A percentile compares a stretch with the other conserved stretches of the same genome.
Evolutionary conservation across 495 filamentous ascomycete species (phyloP).

Genomic region (Aspergillus olivimuriae): DNA sequence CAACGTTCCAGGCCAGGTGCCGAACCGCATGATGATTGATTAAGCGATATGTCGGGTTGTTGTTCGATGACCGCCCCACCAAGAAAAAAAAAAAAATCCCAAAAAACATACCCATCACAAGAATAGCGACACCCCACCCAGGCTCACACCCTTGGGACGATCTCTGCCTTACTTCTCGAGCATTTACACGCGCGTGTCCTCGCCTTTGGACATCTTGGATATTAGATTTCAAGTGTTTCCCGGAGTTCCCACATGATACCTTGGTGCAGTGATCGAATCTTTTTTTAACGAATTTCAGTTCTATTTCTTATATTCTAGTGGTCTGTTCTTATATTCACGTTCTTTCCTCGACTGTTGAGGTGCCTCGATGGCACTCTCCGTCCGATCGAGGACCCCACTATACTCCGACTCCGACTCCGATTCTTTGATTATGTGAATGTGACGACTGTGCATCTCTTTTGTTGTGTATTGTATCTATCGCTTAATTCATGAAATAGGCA

Average conservation of each 20-base stretch:
- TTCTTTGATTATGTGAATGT: constrained; percentile 13
- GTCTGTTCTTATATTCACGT: no score
- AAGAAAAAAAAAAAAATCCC: constrained; percentile 1
- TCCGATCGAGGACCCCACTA: neutral
- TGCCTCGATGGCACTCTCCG: no score
- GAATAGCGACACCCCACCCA: constrained; percentile 2
- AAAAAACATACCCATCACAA: constrained; percentile 1
- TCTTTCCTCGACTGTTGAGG: no score
- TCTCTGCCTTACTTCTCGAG: no score
- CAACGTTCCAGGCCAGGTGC: constrained; percentile 37
- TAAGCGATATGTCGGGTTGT: constrained; percentile 29
- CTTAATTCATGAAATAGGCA: no score
- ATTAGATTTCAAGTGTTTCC: constrained; percentile 21
- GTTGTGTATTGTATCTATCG: constrained; percentile 17
- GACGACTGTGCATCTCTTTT: constrained; percentile 18
- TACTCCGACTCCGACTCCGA: neutral
- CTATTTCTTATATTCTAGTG: constrained; percentile 15
- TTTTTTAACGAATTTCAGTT: constrained; percentile 22
- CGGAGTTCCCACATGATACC: constrained; percentile 33
- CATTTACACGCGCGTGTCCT: no score
- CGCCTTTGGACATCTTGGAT: constrained; percentile 13
- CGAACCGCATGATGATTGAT: constrained; percentile 86
- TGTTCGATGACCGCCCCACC: neutral
- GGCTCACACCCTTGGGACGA: no score
- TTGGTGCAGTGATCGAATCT: constrained; percentile 19